Conservation (phyloP, 805 yeast species). For the Candida orba region DNA sequence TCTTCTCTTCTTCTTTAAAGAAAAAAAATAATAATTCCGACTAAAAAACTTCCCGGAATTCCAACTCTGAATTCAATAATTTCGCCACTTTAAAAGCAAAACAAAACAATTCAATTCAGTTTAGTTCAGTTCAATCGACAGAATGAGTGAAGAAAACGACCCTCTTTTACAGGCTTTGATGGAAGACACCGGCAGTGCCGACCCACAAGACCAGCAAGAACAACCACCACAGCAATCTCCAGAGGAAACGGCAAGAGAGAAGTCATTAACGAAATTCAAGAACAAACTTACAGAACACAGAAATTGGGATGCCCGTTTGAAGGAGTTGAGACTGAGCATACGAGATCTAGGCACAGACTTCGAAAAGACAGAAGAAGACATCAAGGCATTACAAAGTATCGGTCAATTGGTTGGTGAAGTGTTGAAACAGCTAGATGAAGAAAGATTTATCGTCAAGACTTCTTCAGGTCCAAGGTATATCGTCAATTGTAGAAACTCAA, state of each 20-base stretch:
- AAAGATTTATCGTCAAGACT: slow-evolving; percentile 91
- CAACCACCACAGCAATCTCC: slow-evolving; percentile 26
- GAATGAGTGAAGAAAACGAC: slow-evolving; percentile 60
- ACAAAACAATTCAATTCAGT: neutral
- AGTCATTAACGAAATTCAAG: slow-evolving; percentile 72
- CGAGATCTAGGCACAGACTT: slow-evolving; percentile 77
- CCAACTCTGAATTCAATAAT: too few species aligned
- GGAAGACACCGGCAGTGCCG: slow-evolving; percentile 5
- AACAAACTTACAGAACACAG: slow-evolving; percentile 87
- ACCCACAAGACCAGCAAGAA: slow-evolving; percentile 12
- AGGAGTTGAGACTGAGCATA: slow-evolving; percentile 74
- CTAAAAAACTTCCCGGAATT: neutral
- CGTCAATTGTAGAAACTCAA: slow-evolving; percentile 93
- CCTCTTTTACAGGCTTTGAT: slow-evolving; percentile 66
- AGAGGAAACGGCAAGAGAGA: slow-evolving; percentile 64
- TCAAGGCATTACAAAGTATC: slow-evolving; percentile 92
- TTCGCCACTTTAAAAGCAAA: neutral
- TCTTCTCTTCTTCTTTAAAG: neutral
- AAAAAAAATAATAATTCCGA: neutral
- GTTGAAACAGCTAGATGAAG: slow-evolving; percentile 89
- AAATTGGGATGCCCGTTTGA: slow-evolving; percentile 87
- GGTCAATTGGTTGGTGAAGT: slow-evolving; percentile 98
- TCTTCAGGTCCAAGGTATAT: slow-evolving; percentile 96
- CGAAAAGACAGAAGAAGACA: slow-evolving; percentile 93
- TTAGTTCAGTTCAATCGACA: neutral